A percentile compares a stretch with the other conserved stretches of the same genome.
Evolutionary conservation across 2,329 filamentous ascomycete species (phyloP).

Genomic region (Aureobasidium sp.): DNA sequence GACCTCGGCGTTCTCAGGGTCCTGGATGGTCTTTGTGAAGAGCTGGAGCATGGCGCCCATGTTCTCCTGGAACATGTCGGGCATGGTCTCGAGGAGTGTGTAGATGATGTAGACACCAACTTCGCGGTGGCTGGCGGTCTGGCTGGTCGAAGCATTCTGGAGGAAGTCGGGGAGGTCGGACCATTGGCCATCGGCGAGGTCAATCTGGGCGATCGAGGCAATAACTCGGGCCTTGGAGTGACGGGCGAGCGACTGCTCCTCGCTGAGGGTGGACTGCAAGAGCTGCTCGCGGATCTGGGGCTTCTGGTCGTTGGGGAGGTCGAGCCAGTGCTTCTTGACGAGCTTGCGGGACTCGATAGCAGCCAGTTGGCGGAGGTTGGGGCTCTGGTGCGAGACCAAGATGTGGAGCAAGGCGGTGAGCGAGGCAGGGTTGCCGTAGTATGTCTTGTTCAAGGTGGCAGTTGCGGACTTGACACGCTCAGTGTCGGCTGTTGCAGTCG

Average conservation of each 20-base stretch:
- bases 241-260: conserved; percentile 66
- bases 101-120: conserved; percentile 90
- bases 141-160: conserved; percentile 67
- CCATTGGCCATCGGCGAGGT: conserved; percentile 84
- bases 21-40: conserved; percentile 79
- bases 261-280: conserved; percentile 73
- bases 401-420: conserved; percentile 83
- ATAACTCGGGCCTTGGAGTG: conserved; percentile 85
- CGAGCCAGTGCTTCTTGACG: conserved; percentile 77
- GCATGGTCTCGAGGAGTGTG: conserved; percentile 81
- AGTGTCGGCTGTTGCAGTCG: conserved; percentile 61
- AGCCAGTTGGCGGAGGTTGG: conserved; percentile 75
- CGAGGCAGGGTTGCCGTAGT: conserved; percentile 77
- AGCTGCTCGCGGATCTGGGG: conserved; percentile 71
- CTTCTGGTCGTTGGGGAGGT: conserved; percentile 67
- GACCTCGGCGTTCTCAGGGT: conserved; percentile 84
- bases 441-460: conserved; percentile 82
- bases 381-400: conserved; percentile 65
- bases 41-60: conserved; percentile 70
- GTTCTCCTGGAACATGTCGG: conserved; percentile 75
- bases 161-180: conserved; percentile 70
- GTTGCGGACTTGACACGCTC: conserved; percentile 72
- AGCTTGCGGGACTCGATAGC: conserved; percentile 82
- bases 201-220: conserved; percentile 74
- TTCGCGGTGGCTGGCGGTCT: conserved; percentile 70